Conservation (phyloP, 345 rosid species). For the Carallia brachiata region DNA sequence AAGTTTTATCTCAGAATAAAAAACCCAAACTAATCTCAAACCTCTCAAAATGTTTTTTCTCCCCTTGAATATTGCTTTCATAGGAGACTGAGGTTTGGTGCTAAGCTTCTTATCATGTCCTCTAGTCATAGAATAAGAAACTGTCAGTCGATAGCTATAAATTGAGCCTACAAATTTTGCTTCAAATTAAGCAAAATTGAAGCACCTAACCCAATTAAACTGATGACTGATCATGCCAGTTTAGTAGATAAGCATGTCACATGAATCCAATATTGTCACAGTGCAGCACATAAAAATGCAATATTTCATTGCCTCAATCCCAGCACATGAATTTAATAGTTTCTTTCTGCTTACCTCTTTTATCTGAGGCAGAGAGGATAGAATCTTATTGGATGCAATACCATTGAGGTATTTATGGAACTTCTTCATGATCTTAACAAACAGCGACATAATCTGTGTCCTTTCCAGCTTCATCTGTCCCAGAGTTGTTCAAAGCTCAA, state of each 20-base stretch:
- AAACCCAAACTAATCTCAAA: no score
- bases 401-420: conserved; percentile 59
- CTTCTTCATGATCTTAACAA: conserved; percentile 75
- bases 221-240: no score
- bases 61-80: no score
- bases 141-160: no score
- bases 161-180: no score
- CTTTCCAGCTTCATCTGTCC: conserved; percentile 86
- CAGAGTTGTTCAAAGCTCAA: conserved; percentile 34
- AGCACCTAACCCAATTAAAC: no score
- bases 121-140: no score
- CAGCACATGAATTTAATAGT: not conserved
- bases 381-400: conserved; percentile 60
- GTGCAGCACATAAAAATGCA: not conserved
- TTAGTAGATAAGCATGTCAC: not conserved
- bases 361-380: conserved; percentile 58
- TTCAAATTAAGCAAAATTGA: no score
- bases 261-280: not conserved
- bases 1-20: no score
- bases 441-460: conserved; percentile 58
- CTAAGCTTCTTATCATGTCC: no score
- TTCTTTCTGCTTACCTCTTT: conserved; percentile 62
- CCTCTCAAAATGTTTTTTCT: no score
- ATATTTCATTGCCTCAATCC: not conserved
- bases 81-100: no score